A percentile compares a stretch with the other conserved stretches of the same genome.
Evolutionary conservation across 257 asterid species (phyloP).

Genomic region (Solanum medicagineum): DNA sequence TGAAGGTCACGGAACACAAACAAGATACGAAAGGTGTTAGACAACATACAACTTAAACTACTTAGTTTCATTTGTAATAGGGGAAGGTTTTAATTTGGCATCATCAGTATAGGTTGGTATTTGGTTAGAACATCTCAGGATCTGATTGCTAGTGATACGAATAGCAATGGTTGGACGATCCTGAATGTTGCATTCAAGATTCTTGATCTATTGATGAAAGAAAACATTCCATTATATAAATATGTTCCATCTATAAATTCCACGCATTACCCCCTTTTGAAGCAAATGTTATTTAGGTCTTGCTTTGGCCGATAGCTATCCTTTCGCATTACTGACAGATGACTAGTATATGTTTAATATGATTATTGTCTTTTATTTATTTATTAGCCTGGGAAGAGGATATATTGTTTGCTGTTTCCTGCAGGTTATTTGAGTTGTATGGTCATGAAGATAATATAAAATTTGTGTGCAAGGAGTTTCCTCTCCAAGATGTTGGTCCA

Average conservation of each 20-base stretch:
- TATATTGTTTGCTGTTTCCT: not conserved
- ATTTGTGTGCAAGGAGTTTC: slow-evolving; percentile 48
- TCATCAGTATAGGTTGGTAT: not conserved
- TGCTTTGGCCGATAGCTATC: not conserved
- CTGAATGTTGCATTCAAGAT: not conserved
- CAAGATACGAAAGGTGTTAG: not conserved
- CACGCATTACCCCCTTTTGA: not conserved
- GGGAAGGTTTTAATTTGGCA: not conserved
- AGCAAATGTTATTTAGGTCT: not conserved
- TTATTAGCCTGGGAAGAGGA: not conserved
- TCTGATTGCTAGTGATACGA: not conserved
- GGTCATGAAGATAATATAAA: slow-evolving; percentile 39
- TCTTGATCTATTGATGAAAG: not conserved
- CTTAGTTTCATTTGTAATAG: not conserved
- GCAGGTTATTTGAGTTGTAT: slow-evolving; percentile 66
- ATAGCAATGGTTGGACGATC: not conserved
- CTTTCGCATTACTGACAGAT: not conserved
- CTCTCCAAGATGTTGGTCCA: slow-evolving; percentile 53
- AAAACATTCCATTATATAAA: not conserved
- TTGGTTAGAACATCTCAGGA: not conserved
- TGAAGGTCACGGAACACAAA: not conserved
- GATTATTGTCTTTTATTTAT: not conserved
- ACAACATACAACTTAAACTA: not conserved
- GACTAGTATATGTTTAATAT: not conserved
- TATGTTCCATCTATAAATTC: not conserved